Evolutionary conservation across 2,329 filamentous ascomycete genomes (phyloP), one percentile per base, ranked within the genome.

Genomic region (Penicillium sp.): DNA sequence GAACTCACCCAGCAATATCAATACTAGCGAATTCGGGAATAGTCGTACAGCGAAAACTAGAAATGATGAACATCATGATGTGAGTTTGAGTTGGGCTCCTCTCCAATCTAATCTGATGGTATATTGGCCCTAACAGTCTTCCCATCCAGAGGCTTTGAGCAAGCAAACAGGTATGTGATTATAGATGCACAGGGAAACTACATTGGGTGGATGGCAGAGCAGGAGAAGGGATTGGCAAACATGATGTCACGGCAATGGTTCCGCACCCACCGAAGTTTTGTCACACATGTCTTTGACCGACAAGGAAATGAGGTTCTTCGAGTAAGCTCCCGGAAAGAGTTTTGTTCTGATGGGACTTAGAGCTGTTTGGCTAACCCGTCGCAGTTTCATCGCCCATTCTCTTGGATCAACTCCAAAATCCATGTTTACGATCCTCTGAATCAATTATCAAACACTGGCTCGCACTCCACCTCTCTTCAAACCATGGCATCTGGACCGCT

Each of bases 161-260:
- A 87, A 67, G 84, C 84, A 11, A 87, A 87, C 63, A 79, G 79
- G 67, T 87, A 87, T 65, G 78, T 85, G 13, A 85, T 87, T 45
- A 81, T 86, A 77, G 82, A 86, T 70, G 83, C 83, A 2, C 76
- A 81, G 49, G 84, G 84, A 6, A 81, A 83, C 54, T 84, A 85
- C 58, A 77, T 87, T 40, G 84, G 84, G 11, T 87, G 84, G 61
- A 80, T 87, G 65, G 84, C 83, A 30, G 84, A 87, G 68, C 79
- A 81, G 62, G 84, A 86, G 43, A 81, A 81, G 55, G 82, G 84
- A 1, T 70, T 87, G 51, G 82, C 78, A 2, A 80, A 74, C 51
- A 77, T 79, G 29, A 73, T 87, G 67, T 77, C 78, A 14, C 75
- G 84, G 51, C 84, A 87, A 65, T 80, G 81, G 76, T 81, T 84